These are phyloP conservation scores for Hyaloscypha bicolor DNA, from an alignment of 495 filamentous ascomycete species.

Conservation along the genomic window DNA sequence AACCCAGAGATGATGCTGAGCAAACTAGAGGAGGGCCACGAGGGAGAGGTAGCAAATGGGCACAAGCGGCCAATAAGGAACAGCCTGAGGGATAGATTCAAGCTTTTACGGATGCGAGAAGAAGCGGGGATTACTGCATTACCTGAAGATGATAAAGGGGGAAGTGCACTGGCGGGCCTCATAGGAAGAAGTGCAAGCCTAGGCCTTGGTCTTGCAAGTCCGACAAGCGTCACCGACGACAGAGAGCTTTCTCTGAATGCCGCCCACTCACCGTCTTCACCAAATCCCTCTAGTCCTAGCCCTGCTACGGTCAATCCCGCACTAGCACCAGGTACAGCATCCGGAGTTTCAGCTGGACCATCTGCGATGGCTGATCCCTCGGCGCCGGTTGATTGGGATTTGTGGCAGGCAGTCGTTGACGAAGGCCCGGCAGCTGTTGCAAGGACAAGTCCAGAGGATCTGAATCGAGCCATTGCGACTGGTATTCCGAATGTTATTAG, in stretches of 20 bases:
- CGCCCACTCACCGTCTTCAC: constrained; percentile 46
- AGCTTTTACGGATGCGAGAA: constrained; percentile 77
- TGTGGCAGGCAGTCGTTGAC: constrained; percentile 96
- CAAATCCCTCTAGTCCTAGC: constrained; percentile 52
- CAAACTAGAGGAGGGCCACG: constrained; percentile 68
- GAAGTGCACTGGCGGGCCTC: constrained; percentile 42
- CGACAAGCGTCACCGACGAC: constrained; percentile 55
- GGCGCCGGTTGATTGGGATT: constrained; percentile 84
- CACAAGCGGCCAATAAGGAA: constrained; percentile 57
- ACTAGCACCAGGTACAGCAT: constrained; percentile 80
- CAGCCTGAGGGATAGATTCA: constrained; percentile 84
- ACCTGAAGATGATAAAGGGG: constrained; percentile 50
- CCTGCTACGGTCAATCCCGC: constrained; percentile 56
- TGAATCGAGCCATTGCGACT: constrained; percentile 87
- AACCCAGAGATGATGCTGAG: constrained; percentile 73
- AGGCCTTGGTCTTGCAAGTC: constrained; percentile 55
- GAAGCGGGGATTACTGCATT: constrained; percentile 63
- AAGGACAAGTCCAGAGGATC: constrained; percentile 79
- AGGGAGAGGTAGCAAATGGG: constrained; percentile 48
- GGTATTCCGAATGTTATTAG: constrained; percentile 94
- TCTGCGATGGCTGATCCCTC: constrained; percentile 64
- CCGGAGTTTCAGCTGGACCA: constrained; percentile 71
- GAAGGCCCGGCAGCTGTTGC: constrained; percentile 87
- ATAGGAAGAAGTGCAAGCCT: constrained; percentile 49
- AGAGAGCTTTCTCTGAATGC: constrained; percentile 44